Conservation (phyloP, 2,329 filamentous ascomycete genomes). For the Myriosclerotinia scirpicola region DNA sequence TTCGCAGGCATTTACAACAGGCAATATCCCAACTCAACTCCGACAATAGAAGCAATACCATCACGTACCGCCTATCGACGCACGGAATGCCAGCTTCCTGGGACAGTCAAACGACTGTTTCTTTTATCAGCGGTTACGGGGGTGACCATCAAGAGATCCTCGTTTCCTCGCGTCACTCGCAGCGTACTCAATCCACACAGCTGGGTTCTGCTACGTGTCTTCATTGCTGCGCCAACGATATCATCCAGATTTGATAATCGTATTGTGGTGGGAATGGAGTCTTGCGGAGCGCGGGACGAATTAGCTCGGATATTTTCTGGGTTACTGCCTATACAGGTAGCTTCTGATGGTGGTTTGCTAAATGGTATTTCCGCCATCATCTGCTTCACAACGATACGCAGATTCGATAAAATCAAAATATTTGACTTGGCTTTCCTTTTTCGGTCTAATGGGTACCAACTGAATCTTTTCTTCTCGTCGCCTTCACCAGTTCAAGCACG, state of each 20-base stretch:
- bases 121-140: no score
- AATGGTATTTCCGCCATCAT: neutral
- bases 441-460: conserved; percentile 1
- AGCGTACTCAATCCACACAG: neutral
- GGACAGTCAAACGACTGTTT: neutral
- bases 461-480: neutral
- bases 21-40: no score
- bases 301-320: neutral
- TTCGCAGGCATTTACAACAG: no score
- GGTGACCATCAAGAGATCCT: no score
- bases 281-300: neutral
- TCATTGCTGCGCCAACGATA: neutral
- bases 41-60: neutral
- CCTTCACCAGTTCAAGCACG: neutral
- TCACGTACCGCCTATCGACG: neutral
- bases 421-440: neutral
- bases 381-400: neutral
- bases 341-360: neutral
- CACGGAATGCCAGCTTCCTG: neutral
- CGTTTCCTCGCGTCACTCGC: neutral
- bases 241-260: neutral
- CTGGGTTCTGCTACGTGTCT: neutral
- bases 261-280: neutral
- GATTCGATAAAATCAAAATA: neutral
- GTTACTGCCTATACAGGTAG: neutral